These are phyloP conservation scores for Coemansia sp. DNA, from an alignment of 192 early-diverging fungal species.

Conservation along the genomic window DNA sequence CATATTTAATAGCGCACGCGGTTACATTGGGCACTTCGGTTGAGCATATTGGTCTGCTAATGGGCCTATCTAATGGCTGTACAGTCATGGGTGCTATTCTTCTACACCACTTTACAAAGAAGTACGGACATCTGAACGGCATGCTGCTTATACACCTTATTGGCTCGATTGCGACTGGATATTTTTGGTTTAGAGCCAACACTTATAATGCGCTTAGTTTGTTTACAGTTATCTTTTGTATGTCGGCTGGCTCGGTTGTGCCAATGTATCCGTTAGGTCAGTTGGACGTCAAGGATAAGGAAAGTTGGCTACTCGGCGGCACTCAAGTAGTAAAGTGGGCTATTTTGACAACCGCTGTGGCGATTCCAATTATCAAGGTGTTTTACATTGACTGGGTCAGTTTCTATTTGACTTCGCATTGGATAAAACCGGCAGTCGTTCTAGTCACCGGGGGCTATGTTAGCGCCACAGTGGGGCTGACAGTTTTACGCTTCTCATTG, in stretches of 20 bases:
- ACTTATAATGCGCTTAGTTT: slow-evolving; percentile 38
- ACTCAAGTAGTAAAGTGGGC: slow-evolving; percentile 53
- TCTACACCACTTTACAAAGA: slow-evolving; percentile 52
- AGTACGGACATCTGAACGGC: slow-evolving; percentile 49
- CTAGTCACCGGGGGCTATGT: slow-evolving; percentile 40
- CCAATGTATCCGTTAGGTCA: slow-evolving; percentile 56
- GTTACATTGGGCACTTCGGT: slow-evolving; percentile 41
- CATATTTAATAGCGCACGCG: slow-evolving; percentile 41
- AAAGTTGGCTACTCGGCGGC: slow-evolving; percentile 48
- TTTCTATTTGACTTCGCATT: slow-evolving; percentile 34
- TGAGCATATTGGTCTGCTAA: slow-evolving; percentile 53
- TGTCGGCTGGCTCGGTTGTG: slow-evolving; percentile 52
- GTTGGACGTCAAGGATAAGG: slow-evolving; percentile 47
- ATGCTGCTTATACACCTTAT: slow-evolving; percentile 49
- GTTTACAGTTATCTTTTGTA: slow-evolving; percentile 42
- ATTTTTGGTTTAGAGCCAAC: slow-evolving; percentile 38
- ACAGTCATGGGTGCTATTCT: slow-evolving; percentile 48
- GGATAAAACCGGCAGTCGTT: slow-evolving; percentile 38
- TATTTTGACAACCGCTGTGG: slow-evolving; percentile 48
- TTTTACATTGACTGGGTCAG: slow-evolving; percentile 55
- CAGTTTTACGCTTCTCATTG: slow-evolving; percentile 46
- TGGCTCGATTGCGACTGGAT: slow-evolving; percentile 26
- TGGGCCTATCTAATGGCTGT: slow-evolving; percentile 49
- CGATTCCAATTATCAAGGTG: slow-evolving; percentile 50
- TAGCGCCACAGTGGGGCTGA: slow-evolving; percentile 39